phyloP scores from a whole-genome alignment of 805 yeast species.

The Komagataella pseudopastoris region DNA sequence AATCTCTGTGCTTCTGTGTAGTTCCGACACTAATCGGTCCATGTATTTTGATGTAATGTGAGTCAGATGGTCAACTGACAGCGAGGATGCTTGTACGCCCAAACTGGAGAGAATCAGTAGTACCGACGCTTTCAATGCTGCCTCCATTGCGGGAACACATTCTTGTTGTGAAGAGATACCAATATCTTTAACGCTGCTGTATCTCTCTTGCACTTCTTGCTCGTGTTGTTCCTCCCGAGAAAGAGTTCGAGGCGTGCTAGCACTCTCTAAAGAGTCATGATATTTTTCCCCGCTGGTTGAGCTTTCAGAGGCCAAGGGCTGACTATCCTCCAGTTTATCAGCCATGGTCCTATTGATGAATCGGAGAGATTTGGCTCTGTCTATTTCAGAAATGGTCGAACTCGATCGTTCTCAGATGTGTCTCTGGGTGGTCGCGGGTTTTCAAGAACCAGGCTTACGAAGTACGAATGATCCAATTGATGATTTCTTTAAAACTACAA shows the following conservation, averaged over 20 bases:
- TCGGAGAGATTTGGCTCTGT: neutral
- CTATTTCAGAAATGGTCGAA: neutral
- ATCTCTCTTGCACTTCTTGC: neutral
- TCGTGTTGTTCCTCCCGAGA: neutral
- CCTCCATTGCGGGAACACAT: slow-evolving; percentile 13
- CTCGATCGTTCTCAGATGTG: neutral
- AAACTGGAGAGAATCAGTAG: slow-evolving; percentile 21
- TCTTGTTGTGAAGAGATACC: neutral
- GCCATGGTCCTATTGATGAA: neutral
- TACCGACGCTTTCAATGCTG: slow-evolving; percentile 18
- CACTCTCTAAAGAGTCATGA: neutral
- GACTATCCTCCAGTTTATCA: neutral
- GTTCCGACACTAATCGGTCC: slow-evolving; percentile 21
- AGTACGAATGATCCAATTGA: neutral
- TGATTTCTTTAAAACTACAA: neutral
- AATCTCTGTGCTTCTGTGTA: slow-evolving; percentile 38
- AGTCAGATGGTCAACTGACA: slow-evolving; percentile 25
- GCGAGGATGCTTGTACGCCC: slow-evolving; percentile 14
- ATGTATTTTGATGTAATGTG: slow-evolving; percentile 21
- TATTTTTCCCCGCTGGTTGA: neutral
- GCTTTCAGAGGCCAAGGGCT: neutral
- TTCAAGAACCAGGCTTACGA: neutral
- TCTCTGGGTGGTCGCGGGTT: neutral
- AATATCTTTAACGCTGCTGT: neutral
- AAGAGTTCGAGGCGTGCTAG: neutral